Conservation (phyloP, 768 basidiomycete species). For the Boletus subcaerulescens region DNA sequence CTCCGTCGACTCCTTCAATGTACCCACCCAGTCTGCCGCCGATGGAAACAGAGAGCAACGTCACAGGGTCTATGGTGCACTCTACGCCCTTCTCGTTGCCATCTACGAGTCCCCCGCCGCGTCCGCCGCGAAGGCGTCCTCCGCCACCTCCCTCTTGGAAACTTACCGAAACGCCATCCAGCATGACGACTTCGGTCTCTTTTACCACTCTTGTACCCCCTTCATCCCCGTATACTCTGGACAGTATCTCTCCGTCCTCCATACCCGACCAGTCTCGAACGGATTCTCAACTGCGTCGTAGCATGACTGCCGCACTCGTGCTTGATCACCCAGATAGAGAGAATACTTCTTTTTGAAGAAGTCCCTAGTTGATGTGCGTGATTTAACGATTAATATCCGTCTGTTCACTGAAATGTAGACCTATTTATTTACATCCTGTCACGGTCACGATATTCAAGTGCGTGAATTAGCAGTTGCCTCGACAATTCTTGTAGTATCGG, state of each 20-base stretch:
- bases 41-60: constrained; percentile 12
- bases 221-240: constrained; percentile 14
- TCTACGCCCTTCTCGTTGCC: not conserved
- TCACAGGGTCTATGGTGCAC: constrained; percentile 17
- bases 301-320: not conserved
- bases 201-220: constrained; percentile 5
- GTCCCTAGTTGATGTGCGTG: constrained; percentile 5
- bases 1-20: constrained; percentile 49
- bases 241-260: not conserved
- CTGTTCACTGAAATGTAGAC: constrained; percentile 3
- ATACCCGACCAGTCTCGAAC: not conserved
- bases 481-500: constrained; percentile 33
- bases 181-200: not conserved
- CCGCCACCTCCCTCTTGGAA: constrained; percentile 2
- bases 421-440: not conserved
- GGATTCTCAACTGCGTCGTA: not conserved
- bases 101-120: constrained; percentile 9
- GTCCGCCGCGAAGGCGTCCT: constrained; percentile 21
- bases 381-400: not conserved
- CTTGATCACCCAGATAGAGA: not conserved
- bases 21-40: constrained; percentile 46
- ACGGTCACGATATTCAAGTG: not conserved
- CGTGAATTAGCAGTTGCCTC: constrained; percentile 5
- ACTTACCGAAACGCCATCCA: not conserved
- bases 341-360: not conserved